A percentile compares a stretch with the other conserved stretches of the same genome.
Conservation (phyloP, 2,329 filamentous ascomycete species). For the Fusarium staphyleae region DNA sequence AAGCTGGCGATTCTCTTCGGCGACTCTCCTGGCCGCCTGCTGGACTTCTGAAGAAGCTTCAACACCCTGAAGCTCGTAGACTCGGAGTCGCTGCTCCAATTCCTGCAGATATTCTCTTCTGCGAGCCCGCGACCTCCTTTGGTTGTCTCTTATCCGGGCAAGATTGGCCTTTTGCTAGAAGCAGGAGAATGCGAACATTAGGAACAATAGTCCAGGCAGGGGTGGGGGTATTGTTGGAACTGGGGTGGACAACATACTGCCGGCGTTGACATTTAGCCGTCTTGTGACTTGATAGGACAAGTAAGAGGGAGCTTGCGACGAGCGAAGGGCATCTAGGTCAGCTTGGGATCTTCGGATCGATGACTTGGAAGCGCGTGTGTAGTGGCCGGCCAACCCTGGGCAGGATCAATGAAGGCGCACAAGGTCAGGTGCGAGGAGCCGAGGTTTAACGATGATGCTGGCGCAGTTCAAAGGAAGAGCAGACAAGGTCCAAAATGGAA, state of each 20-base stretch:
- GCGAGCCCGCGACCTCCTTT: conserved; percentile 76
- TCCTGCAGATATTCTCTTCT: conserved; percentile 77
- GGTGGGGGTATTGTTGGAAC: conserved; percentile 2
- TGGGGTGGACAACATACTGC: conserved; percentile 39
- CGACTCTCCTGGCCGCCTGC: conserved; percentile 70
- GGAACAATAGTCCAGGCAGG: conserved; percentile 19
- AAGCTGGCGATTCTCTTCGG: conserved; percentile 72
- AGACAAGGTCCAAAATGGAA: conserved; percentile 32
- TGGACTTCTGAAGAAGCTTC: conserved; percentile 77
- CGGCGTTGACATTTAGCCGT: conserved; percentile 45
- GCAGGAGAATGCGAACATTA: conserved; percentile 23
- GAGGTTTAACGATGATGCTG: conserved; percentile 22
- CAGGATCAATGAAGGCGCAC: conserved; percentile 16
- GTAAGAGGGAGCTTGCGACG: conserved; percentile 15
- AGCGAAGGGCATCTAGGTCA: conserved; percentile 35
- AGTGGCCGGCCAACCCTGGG: conserved; percentile 13
- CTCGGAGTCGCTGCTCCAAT: conserved; percentile 67
- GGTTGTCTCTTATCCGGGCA: conserved; percentile 75
- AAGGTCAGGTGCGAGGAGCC: conserved; percentile 13
- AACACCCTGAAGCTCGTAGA: conserved; percentile 70
- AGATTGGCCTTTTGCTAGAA: conserved; percentile 50
- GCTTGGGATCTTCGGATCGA: conserved; percentile 20
- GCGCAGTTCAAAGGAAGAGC: conserved; percentile 24
- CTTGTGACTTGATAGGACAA: conserved; percentile 29
- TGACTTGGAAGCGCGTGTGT: conserved; percentile 8